Base-by-base conservation (phyloP, 2,329 filamentous ascomycete genomes). In the Penicillium griseofulvum region DNA sequence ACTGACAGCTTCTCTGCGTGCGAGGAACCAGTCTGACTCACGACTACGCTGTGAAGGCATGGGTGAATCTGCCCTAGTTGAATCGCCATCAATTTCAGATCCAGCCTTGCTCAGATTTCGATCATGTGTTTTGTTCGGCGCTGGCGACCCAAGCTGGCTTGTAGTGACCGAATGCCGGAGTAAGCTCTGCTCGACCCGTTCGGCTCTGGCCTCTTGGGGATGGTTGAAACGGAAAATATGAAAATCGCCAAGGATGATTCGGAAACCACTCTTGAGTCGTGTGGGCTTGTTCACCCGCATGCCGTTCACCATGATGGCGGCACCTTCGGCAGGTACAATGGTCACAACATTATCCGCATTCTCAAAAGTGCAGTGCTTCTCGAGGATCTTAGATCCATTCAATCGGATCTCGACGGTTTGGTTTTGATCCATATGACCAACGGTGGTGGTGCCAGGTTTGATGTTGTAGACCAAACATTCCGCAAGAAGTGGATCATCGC, bases 161-260 rank as follows among this genome's bases (percentile, higher is more conserved):
- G 81, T 80, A 9, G 83, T 84, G 46, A 87, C 78, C 7, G 92
- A 95, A 68, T 97, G 93, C 43, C 93, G 87, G 54, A 99, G 79
- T 19, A 96, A 78, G 68, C 90, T 96, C 68, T 91, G 86, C 59
- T 96, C 91, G 12, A 91, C 92, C 52, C 94, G 81, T 75, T 99
- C 94, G 3, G 92, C 93, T 55, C 90, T 87, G 29, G 94, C 94
- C 76, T 99, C 94, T 80, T 96, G 88, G 0, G 94, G 94, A 70
- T 99, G 92, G 67, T 97, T 99, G 79, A 99, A 99, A 54, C 94
- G 83, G 76, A 99, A 97, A 58, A 99, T 99, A 72, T 99, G 94
- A 66, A 99, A 99, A 73, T 99, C 94, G 38, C 94, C 94, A 10
- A 99, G 80, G 59, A 99, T 99, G 51, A 99, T 89, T 58, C 94